Evolutionary conservation across 371 early-diverging fungal species (phyloP).

Genomic region (Ordospora pajunii): DNA sequence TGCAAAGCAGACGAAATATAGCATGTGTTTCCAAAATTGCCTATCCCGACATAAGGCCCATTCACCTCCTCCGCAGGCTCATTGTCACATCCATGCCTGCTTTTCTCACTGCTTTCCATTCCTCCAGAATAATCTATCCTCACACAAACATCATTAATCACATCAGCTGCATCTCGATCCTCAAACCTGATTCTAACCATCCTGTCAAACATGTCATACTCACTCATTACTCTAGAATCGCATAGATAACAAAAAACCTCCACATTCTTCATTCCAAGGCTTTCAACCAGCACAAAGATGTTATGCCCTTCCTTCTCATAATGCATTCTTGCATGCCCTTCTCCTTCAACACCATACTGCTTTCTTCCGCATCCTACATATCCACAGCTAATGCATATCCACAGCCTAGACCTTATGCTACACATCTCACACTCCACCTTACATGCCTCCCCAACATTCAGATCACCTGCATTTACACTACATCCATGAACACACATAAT

Average conservation of each 20-base stretch:
- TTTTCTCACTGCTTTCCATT: neutral
- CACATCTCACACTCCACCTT: constrained; percentile 66
- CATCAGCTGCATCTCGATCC: neutral
- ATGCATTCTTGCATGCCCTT: constrained; percentile 84
- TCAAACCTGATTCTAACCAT: constrained; percentile 8
- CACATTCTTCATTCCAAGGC: constrained; percentile 23
- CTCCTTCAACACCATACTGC: constrained; percentile 96
- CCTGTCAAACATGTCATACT: neutral
- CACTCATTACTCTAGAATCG: constrained; percentile 36
- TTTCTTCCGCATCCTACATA: constrained; percentile 66
- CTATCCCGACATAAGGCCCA: constrained; percentile 48
- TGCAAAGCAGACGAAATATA: constrained; percentile 58
- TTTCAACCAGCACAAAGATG: constrained; percentile 64
- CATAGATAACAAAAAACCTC: constrained; percentile 57
- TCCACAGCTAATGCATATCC: constrained; percentile 66
- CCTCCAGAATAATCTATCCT: neutral
- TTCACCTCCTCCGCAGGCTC: too few species aligned
- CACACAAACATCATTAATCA: neutral
- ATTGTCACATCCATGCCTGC: too few species aligned
- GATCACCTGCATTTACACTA: neutral
- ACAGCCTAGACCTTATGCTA: constrained; percentile 69
- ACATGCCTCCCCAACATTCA: neutral
- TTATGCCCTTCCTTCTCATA: constrained; percentile 72
- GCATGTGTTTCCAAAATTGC: constrained; percentile 58
- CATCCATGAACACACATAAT: constrained; percentile 13